Percentiles rank a stretch among this genome's conserved stretches.
Conservation (phyloP, 1,139 yeast species). For the Suhomyces coccinellae region DNA sequence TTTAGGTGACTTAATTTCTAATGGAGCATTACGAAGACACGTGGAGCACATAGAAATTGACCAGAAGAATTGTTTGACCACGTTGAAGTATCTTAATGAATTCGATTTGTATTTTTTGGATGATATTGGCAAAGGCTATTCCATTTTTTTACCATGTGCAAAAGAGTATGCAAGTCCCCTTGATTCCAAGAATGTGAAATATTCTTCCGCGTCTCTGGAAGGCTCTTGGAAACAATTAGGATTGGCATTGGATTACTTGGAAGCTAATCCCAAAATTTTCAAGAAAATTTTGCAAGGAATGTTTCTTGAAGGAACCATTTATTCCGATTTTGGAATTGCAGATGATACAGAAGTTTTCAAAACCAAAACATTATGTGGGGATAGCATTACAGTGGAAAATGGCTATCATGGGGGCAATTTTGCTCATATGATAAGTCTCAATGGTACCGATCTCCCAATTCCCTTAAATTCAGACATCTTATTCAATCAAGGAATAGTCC, state of each 20-base stretch:
- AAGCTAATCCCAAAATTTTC: slow-evolving; percentile 52
- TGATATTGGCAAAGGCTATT: slow-evolving; percentile 61
- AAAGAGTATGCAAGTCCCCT: neutral
- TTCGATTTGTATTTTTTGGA: slow-evolving; percentile 41
- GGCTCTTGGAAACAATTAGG: slow-evolving; percentile 70
- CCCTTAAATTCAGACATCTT: slow-evolving; percentile 64
- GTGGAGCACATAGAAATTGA: slow-evolving; percentile 35
- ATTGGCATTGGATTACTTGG: slow-evolving; percentile 60
- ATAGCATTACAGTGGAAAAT: slow-evolving; percentile 24
- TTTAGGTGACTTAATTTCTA: slow-evolving; percentile 40
- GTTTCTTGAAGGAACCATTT: slow-evolving; percentile 63
- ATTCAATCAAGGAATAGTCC: slow-evolving; percentile 85
- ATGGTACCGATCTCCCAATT: slow-evolving; percentile 29
- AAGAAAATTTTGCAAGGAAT: slow-evolving; percentile 54
- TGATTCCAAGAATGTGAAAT: neutral
- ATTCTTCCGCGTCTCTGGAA: neutral
- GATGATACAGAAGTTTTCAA: slow-evolving; percentile 21
- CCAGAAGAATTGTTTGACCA: slow-evolving; percentile 36
- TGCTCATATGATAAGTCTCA: slow-evolving; percentile 29
- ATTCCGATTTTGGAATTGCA: slow-evolving; percentile 55
- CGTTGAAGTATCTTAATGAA: slow-evolving; percentile 34
- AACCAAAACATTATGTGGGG: slow-evolving; percentile 42
- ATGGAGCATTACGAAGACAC: slow-evolving; percentile 34
- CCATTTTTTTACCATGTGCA: slow-evolving; percentile 78
- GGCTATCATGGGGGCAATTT: slow-evolving; percentile 26